phyloP scores from a whole-genome alignment of 352 stramenopile species.

The Globisporangium echinulatum region DNA sequence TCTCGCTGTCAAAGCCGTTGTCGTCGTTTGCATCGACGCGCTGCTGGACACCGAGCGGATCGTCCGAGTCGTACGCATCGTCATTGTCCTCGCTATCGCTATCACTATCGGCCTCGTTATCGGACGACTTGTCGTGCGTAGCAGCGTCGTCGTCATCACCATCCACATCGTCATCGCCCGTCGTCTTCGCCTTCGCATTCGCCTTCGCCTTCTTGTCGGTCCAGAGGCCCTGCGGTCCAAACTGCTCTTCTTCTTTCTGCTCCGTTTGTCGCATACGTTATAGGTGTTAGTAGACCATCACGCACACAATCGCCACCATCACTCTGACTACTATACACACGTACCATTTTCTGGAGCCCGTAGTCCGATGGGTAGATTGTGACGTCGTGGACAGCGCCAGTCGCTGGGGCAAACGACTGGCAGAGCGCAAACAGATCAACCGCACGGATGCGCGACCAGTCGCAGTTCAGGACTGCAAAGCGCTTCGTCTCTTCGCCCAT shows the following conservation, averaged over 20 bases:
- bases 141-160: conserved; percentile 11
- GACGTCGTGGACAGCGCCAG: conserved; percentile 86
- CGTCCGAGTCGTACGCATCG: conserved; percentile 60
- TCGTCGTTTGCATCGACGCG: conserved; percentile 45
- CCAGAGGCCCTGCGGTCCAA: conserved; percentile 62
- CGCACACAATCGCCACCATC: not conserved
- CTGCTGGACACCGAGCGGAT: conserved; percentile 63
- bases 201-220: conserved; percentile 27
- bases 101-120: too few relatives aligned
- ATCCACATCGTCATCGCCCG: conserved; percentile 16
- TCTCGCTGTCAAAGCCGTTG: conserved; percentile 91
- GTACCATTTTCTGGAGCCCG: conserved; percentile 91
- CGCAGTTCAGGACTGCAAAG: conserved; percentile 94
- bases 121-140: not conserved
- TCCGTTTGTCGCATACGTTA: too few relatives aligned
- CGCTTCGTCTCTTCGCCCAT: conserved; percentile 80
- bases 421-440: conserved; percentile 95
- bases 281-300: too few relatives aligned
- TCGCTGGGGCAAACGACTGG: conserved; percentile 90
- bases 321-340: conserved; percentile 2
- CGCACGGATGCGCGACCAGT: conserved; percentile 95
- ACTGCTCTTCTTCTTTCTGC: conserved; percentile 77
- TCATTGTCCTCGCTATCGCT: conserved; percentile 14
- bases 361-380: conserved; percentile 96
- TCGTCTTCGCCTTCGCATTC: conserved; percentile 7